Percentiles rank a stretch among this genome's conserved stretches.
These are phyloP conservation scores for Capsella bursapastoris DNA, from an alignment of 345 rosid species.

Conservation along the genomic window DNA sequence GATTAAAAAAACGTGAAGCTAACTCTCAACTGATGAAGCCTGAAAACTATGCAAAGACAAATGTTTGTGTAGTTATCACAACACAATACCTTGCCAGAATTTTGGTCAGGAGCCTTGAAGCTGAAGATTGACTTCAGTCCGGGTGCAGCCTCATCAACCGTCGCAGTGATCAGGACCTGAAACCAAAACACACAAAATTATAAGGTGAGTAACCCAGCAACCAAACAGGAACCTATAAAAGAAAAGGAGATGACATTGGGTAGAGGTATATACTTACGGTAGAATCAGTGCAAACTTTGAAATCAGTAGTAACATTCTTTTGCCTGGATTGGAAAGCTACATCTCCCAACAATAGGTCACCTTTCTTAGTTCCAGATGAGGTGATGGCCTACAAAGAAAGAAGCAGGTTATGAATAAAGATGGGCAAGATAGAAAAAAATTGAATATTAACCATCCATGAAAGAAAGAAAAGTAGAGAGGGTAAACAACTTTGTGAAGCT, in stretches of 20 bases:
- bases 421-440: no score
- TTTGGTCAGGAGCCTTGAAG: constrained; percentile 86
- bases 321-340: constrained; percentile 77
- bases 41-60: background rate
- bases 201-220: background rate
- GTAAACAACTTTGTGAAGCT: background rate
- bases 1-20: background rate
- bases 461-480: no score
- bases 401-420: no score
- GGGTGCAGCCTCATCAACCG: constrained; percentile 85
- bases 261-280: constrained; percentile 53
- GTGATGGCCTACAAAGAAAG: constrained; percentile 63
- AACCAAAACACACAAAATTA: constrained; percentile 25
- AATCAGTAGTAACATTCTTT: constrained; percentile 81
- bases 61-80: background rate
- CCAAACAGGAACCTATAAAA: background rate
- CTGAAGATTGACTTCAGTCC: constrained; percentile 83
- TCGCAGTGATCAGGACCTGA: constrained; percentile 83
- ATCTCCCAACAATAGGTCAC: constrained; percentile 79
- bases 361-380: constrained; percentile 75
- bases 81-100: constrained; percentile 82
- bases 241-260: background rate
- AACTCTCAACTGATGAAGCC: constrained; percentile 3
- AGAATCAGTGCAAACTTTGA: constrained; percentile 77
- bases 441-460: no score